Percentiles rank a stretch among this genome's conserved stretches.
Conservation (phyloP, 768 basidiomycete genomes). For the Pisolithus albus region DNA sequence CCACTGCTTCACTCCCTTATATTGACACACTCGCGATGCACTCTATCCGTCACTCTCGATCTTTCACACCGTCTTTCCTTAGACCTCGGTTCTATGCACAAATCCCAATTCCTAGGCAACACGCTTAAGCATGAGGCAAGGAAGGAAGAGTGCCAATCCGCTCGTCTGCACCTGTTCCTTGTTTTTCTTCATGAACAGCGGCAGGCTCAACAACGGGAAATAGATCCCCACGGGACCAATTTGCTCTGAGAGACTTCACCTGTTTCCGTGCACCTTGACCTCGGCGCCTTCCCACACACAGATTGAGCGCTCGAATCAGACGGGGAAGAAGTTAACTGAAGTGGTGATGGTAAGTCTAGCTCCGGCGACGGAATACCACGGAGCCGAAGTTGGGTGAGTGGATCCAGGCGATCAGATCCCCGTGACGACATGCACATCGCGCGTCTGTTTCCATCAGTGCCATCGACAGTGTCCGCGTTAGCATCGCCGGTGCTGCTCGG, state of each 20-base stretch:
- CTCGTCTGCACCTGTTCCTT: too few relatives aligned
- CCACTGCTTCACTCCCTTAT: too few relatives aligned
- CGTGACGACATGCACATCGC: not conserved
- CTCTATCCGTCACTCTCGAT: too few relatives aligned
- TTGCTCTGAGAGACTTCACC: not conserved
- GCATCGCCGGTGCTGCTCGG: too few relatives aligned
- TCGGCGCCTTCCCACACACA: not conserved
- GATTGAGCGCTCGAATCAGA: too few relatives aligned
- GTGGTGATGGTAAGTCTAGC: slow-evolving; percentile 1
- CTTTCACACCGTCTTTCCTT: too few relatives aligned
- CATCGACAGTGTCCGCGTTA: not conserved
- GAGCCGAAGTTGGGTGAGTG: not conserved
- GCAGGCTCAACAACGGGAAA: slow-evolving; percentile 1
- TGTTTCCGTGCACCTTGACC: not conserved
- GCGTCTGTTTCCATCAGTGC: not conserved
- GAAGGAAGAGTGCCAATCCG: too few relatives aligned
- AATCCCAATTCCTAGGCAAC: too few relatives aligned
- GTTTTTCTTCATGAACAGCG: not conserved
- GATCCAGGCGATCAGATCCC: not conserved
- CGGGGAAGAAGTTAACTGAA: not conserved
- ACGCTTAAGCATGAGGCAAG: too few relatives aligned
- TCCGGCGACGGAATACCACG: slow-evolving; percentile 2
- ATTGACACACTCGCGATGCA: too few relatives aligned
- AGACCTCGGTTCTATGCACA: too few relatives aligned
- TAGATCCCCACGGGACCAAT: not conserved